Conservation (phyloP, 371 early-diverging fungal species). For the Blastocladiella emersonii region DNA sequence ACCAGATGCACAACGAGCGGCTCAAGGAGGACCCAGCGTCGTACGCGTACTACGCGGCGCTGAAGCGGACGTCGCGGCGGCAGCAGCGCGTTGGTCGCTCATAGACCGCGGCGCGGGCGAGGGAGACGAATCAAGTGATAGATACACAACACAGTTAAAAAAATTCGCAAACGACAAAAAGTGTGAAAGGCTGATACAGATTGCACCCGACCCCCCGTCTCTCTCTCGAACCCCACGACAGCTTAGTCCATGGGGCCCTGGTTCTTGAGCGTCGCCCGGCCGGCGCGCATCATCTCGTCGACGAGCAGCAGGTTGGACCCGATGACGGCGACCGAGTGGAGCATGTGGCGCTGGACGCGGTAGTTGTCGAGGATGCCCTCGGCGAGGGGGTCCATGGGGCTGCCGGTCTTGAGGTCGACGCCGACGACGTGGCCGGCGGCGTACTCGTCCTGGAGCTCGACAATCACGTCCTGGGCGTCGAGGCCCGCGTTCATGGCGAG, state of each 20-base stretch:
- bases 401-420: conserved; percentile 87
- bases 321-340: conserved; percentile 90
- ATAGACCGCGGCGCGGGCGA: no score
- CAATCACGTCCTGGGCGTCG: conserved; percentile 93
- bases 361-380: conserved; percentile 98
- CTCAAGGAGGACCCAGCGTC: background rate
- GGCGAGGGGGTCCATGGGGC: conserved; percentile 78
- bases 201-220: no score
- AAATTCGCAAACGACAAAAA: no score
- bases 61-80: background rate
- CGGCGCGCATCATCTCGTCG: conserved; percentile 99
- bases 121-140: no score
- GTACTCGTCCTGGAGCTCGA: conserved; percentile 80
- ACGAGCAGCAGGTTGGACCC: conserved; percentile 96
- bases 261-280: conserved; percentile 56
- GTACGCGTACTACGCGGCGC: background rate
- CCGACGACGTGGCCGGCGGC: conserved; percentile 83
- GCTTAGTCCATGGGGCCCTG: conserved; percentile 3
- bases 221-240: no score
- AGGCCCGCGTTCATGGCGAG: conserved; percentile 93
- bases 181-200: no score
- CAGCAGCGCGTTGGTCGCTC: no score
- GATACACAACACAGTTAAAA: no score
- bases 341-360: conserved; percentile 88
- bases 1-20: background rate